These are phyloP conservation scores for Vigna trinervia DNA, from an alignment of 306 rosid species.

Conservation along the genomic window DNA sequence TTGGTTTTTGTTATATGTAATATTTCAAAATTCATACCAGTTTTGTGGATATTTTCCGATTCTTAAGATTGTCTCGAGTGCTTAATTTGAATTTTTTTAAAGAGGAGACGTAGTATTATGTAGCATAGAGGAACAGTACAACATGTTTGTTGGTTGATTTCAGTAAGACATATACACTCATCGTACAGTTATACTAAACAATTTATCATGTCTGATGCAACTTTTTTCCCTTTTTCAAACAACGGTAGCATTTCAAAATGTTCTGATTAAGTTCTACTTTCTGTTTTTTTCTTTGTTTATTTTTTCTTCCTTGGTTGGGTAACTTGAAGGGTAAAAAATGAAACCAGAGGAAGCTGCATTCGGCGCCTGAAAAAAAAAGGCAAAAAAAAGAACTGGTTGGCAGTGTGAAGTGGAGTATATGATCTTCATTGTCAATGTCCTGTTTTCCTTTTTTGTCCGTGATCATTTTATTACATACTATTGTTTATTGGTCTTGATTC, in stretches of 20 bases:
- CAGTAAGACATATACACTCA: slow-evolving; percentile 6
- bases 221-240: not conserved
- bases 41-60: slow-evolving; percentile 4
- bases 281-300: not conserved
- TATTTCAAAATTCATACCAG: slow-evolving; percentile 1
- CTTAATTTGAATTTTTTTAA: slow-evolving; percentile 26
- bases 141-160: slow-evolving; percentile 33
- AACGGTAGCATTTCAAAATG: not conserved
- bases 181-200: slow-evolving; percentile 13
- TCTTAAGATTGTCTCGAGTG: slow-evolving; percentile 9
- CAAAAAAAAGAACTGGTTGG: not conserved
- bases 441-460: not conserved
- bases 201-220: slow-evolving; percentile 4
- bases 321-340: not conserved
- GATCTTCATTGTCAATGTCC: slow-evolving; percentile 9
- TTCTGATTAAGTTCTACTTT: slow-evolving; percentile 3
- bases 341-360: slow-evolving; percentile 7
- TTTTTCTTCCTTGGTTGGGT: slow-evolving; percentile 21
- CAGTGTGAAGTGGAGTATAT: not conserved
- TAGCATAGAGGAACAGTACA: slow-evolving; percentile 27
- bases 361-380: not conserved
- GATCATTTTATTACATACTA: slow-evolving; percentile 2
- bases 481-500: slow-evolving; percentile 2
- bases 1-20: not conserved
- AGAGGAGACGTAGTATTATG: slow-evolving; percentile 4